Evolutionary conservation across 352 stramenopile genomes (phyloP).

Genomic region (Globisporangium iwayamae): DNA sequence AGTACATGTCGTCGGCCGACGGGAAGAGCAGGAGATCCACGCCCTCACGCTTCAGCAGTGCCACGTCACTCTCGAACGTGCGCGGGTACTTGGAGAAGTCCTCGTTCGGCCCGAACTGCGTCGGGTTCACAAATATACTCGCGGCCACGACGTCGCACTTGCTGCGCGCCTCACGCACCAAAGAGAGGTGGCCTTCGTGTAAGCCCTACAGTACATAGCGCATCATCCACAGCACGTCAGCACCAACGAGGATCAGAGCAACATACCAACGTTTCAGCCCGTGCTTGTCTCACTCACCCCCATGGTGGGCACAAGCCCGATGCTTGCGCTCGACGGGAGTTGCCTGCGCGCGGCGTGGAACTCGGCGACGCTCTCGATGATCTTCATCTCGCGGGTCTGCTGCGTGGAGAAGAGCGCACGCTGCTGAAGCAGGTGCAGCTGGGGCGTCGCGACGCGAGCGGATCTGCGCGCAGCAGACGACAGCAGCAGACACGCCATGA

Average conservation of each 20-base stretch:
- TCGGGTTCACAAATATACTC: constrained; percentile 99
- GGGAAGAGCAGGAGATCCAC: constrained; percentile 92
- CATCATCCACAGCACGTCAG: not conserved
- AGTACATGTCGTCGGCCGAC: constrained; percentile 86
- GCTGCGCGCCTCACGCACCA: constrained; percentile 83
- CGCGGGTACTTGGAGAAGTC: constrained; percentile 98
- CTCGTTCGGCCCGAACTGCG: constrained; percentile 97
- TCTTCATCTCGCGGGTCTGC: not conserved
- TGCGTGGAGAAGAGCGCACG: constrained; percentile 12
- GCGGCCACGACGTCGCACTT: constrained; percentile 94
- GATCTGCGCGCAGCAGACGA: not conserved
- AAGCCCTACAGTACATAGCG: constrained; percentile 62
- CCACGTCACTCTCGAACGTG: constrained; percentile 93
- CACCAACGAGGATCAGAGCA: not conserved
- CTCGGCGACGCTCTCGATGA: constrained; percentile 50
- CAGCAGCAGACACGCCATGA: constrained; percentile 1
- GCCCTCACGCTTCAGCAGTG: constrained; percentile 75
- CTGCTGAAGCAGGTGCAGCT: not conserved
- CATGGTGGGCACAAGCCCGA: constrained; percentile 99
- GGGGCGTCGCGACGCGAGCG: not conserved
- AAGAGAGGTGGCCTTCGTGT: constrained; percentile 93
- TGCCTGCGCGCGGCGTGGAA: constrained; percentile 51
- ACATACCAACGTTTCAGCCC: not conserved
- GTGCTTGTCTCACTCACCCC: constrained; percentile 41
- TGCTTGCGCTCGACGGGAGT: constrained; percentile 44